Evolutionary conservation across 345 rosid genomes (phyloP).

Genomic region (Moricandia moricandioides): DNA sequence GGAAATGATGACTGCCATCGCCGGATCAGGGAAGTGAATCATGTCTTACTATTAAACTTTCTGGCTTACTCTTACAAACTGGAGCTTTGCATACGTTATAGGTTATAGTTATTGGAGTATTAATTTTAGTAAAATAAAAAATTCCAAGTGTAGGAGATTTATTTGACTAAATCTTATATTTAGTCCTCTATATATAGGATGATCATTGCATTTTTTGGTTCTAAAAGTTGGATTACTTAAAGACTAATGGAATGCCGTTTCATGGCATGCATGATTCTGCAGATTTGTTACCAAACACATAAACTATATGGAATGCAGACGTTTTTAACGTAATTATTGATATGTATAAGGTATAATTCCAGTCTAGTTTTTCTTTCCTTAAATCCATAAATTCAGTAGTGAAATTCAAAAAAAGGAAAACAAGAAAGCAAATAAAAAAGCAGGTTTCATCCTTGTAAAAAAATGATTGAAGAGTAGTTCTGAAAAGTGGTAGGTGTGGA

Average conservation of each 20-base stretch:
- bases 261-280: neutral
- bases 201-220: neutral
- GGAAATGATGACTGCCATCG: conserved; percentile 12
- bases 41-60: neutral
- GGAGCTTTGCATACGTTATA: neutral
- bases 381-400: neutral
- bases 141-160: too few species aligned
- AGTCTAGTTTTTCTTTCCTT: neutral
- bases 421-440: neutral
- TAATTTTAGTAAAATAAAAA: neutral
- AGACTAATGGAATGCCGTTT: neutral
- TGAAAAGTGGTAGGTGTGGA: neutral
- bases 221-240: neutral
- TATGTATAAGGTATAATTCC: neutral
- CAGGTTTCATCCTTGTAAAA: too few species aligned
- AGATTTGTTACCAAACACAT: neutral
- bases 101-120: neutral
- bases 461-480: neutral
- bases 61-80: neutral
- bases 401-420: neutral
- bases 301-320: neutral
- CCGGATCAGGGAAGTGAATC: neutral
- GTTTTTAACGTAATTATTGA: neutral
- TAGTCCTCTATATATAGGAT: conserved; percentile 1
- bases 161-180: neutral